A percentile compares a stretch with the other conserved stretches of the same genome.
Conservation (phyloP, 306 rosid genomes). For the Vicia faba region DNA sequence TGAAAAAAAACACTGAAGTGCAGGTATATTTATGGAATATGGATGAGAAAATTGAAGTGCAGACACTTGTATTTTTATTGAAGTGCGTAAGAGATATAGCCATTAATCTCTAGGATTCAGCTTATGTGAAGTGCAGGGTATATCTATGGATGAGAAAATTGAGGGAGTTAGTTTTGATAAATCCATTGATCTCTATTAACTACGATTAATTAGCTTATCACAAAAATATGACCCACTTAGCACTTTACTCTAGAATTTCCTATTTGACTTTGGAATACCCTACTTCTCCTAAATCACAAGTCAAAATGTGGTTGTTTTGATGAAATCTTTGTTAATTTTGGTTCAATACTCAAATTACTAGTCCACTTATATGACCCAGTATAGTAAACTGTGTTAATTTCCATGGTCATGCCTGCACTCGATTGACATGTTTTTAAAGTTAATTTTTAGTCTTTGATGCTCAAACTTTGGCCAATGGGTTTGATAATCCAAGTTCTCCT, state of each 20-base stretch:
- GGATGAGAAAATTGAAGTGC: too few species aligned
- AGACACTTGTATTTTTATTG: neutral
- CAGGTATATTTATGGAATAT: too few species aligned
- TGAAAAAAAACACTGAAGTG: too few species aligned
- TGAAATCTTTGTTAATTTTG: neutral
- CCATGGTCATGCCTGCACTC: constrained; percentile 3
- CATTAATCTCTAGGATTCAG: neutral
- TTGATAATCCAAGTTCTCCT: constrained; percentile 6
- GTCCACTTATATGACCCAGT: neutral
- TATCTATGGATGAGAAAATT: constrained; percentile 27
- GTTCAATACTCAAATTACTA: neutral
- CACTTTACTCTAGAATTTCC: neutral
- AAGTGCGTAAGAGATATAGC: neutral
- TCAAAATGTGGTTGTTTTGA: neutral
- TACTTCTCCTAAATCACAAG: neutral
- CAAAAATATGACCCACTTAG: neutral
- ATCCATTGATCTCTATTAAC: constrained; percentile 4
- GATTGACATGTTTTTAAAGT: neutral
- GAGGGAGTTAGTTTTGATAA: neutral
- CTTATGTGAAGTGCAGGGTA: neutral
- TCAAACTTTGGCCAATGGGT: neutral
- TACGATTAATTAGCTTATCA: neutral
- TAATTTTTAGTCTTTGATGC: neutral
- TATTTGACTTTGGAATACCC: neutral
- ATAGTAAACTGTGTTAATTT: neutral